phyloP scores from a whole-genome alignment of 202 grass and related monocot species.

The Digitaria exilis region DNA sequence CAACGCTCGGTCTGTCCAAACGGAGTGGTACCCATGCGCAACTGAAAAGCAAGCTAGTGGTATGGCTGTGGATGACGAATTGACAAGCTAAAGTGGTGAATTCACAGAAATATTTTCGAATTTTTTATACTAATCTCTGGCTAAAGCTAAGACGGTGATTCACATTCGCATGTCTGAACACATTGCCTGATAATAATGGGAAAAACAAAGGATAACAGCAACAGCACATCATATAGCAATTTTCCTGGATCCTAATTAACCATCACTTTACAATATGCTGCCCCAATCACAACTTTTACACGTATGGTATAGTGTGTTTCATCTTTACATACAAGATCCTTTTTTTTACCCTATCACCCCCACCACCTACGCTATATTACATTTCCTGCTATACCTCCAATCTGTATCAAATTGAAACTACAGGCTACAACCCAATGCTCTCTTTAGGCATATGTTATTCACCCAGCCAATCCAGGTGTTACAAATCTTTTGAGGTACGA shows the following conservation, averaged over 20 bases:
- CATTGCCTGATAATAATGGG: not conserved
- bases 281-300: constrained; percentile 55
- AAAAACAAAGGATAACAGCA: not conserved
- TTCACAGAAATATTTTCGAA: not conserved
- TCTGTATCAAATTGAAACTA: constrained; percentile 73
- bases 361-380: constrained; percentile 66
- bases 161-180: not conserved
- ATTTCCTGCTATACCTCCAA: constrained; percentile 60
- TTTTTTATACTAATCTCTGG: not conserved
- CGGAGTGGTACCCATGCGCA: too few species aligned
- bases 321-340: constrained; percentile 95
- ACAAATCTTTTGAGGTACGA: constrained; percentile 42
- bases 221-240: constrained; percentile 12
- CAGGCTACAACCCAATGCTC: constrained; percentile 62
- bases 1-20: too few species aligned
- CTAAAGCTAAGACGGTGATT: too few species aligned
- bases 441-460: constrained; percentile 67
- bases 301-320: constrained; percentile 55
- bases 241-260: constrained; percentile 29
- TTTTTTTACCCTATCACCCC: constrained; percentile 56
- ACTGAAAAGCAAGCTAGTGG: too few species aligned
- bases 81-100: not conserved
- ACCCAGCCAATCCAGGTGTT: constrained; percentile 47
- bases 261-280: constrained; percentile 46
- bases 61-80: not conserved